Conservation (phyloP, 2,329 filamentous ascomycete genomes). For the Pseudogymnoascus sp. region DNA sequence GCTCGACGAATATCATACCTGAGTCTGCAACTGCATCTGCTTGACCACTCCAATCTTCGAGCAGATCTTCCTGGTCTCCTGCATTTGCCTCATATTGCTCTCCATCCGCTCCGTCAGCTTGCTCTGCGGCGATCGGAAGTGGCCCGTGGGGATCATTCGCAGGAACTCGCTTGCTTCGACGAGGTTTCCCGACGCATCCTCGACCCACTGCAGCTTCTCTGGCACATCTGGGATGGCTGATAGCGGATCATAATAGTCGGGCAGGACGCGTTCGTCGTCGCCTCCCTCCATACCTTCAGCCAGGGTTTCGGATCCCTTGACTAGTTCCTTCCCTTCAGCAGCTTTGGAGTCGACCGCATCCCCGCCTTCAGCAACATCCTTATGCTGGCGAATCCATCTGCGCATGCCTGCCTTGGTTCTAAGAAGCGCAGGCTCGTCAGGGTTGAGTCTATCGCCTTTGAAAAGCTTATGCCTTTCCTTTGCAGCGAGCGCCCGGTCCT, state of each 20-base stretch:
- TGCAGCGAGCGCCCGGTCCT: conserved; percentile 77
- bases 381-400: conserved; percentile 72
- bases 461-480: conserved; percentile 83
- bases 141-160: conserved; percentile 63
- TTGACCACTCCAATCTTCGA: conserved; percentile 97
- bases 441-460: conserved; percentile 72
- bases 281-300: conserved; percentile 86
- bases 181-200: conserved; percentile 81
- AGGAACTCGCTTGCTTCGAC: conserved; percentile 81
- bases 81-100: conserved; percentile 86
- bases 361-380: conserved; percentile 35
- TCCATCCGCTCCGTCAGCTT: conserved; percentile 73
- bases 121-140: conserved; percentile 68
- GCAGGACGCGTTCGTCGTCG: conserved; percentile 73
- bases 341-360: conserved; percentile 38
- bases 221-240: conserved; percentile 79
- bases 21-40: conserved; percentile 97
- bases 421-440: conserved; percentile 79
- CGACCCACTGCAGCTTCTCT: conserved; percentile 72
- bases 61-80: conserved; percentile 91
- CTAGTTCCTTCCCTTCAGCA: conserved; percentile 35
- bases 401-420: conserved; percentile 84
- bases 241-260: conserved; percentile 89
- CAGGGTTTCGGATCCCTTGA: conserved; percentile 60
- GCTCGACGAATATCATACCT: conserved; percentile 45